Base-by-base conservation (phyloP, 805 yeast species). In the Kuraishia capsulata region DNA sequence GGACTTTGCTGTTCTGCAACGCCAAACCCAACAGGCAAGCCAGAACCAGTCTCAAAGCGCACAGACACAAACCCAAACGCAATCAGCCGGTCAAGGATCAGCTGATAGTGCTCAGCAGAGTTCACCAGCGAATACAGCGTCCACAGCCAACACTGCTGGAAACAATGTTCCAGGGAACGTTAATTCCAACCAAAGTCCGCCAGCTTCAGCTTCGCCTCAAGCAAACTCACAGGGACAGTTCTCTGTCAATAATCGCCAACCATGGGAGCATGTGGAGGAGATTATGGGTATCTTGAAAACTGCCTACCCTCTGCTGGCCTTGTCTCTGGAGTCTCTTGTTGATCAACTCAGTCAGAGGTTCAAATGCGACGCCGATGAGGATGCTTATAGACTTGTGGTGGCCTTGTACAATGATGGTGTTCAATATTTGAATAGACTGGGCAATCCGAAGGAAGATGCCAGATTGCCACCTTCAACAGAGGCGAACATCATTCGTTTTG, bases 261-360 rank as follows among this genome's bases (percentile, higher is more conserved):
- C 97, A 9, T 87, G 95, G 94, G 95, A 87, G 49, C 80, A 90
- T 52, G 89, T 89, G 20, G 81, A 75, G 39, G 97, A 90, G 52
- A 82, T 92, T 40, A 87, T 88, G 84, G 92, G 94, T 18, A 89
- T 92, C 39, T 65, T 94, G 56, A 92, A 92, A 56, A 94, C 99
- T 0, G 96, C 97, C 0, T 92, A 89, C 57, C 99, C 99, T 2
- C 64, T 92, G 38, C 64, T 92, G 44, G 96, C 98, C 0, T 71
- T 92, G 33, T 87, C 97, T 0, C 69, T 94, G 45, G 99, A 92
- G 59, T 87, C 97, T 0, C 64, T 94, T 39, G 97, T 92, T 21
- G 97, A 94, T 52, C 98, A 94, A 64, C 86, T 92, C 39, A 81
- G 81, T 51, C 96, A 88, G 55, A 69, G 97, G 39, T 90, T 92